phyloP scores from a whole-genome alignment of 2,329 filamentous ascomycete genomes.

The Alternaria hordeiaustralica region DNA sequence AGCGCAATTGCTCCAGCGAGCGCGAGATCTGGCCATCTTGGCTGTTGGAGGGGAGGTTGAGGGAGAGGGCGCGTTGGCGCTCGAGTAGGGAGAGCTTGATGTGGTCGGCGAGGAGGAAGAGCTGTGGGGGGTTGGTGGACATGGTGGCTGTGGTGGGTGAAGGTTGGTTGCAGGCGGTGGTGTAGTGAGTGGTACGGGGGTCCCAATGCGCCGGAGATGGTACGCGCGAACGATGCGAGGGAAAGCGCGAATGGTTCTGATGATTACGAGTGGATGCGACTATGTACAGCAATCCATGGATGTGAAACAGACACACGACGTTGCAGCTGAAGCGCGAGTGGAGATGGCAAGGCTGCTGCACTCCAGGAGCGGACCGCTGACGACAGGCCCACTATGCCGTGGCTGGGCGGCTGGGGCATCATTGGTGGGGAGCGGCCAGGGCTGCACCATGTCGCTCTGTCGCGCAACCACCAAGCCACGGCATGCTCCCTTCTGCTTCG shows the following conservation, averaged over 20 bases:
- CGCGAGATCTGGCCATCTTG: slow-evolving; percentile 90
- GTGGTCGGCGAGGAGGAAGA: slow-evolving; percentile 93
- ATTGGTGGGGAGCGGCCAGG: not conserved
- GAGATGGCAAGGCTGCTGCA: slow-evolving; percentile 20
- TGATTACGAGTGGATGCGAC: not conserved
- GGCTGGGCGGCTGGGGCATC: not conserved
- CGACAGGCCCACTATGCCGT: slow-evolving; percentile 11
- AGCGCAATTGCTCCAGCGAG: slow-evolving; percentile 83
- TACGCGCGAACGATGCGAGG: slow-evolving; percentile 3
- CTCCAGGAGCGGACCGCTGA: slow-evolving; percentile 21
- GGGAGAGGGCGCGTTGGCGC: slow-evolving; percentile 81
- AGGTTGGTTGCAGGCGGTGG: slow-evolving; percentile 3
- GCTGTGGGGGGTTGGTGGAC: slow-evolving; percentile 67
- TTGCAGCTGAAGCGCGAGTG: slow-evolving; percentile 3
- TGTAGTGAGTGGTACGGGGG: not conserved
- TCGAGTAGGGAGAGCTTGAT: slow-evolving; percentile 96
- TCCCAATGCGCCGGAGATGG: slow-evolving; percentile 5
- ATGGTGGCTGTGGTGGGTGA: slow-evolving; percentile 26
- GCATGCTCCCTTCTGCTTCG: slow-evolving; percentile 20
- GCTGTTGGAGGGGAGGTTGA: slow-evolving; percentile 77
- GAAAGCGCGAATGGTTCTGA: not conserved
- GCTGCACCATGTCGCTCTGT: slow-evolving; percentile 12
- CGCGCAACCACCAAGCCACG: slow-evolving; percentile 25
- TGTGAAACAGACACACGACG: not conserved
- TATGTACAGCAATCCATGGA: not conserved